phyloP scores from a whole-genome alignment of 2,329 filamentous ascomycete species.

The Trichoderma pleuroti region DNA sequence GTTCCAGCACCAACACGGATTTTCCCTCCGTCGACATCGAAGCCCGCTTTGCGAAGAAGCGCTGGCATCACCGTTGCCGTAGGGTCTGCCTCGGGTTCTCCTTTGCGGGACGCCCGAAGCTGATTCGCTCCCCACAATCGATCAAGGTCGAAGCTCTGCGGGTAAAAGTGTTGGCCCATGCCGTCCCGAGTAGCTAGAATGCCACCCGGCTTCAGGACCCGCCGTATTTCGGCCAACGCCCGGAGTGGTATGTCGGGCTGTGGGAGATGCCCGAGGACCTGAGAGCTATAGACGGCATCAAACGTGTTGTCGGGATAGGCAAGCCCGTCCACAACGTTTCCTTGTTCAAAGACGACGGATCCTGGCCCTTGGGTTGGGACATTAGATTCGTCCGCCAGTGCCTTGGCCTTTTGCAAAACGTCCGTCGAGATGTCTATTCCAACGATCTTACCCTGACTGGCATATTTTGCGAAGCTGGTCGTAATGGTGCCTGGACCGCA shows the following conservation, averaged over 20 bases:
- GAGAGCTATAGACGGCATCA: constrained; percentile 2
- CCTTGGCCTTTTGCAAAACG: background rate
- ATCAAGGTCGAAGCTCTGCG: constrained; percentile 3
- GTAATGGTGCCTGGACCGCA: constrained; percentile 9
- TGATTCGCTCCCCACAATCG: constrained; percentile 1
- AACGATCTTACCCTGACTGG: background rate
- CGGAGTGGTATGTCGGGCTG: background rate
- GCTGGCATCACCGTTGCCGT: constrained; percentile 1
- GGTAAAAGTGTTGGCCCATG: constrained; percentile 10
- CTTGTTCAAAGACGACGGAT: background rate
- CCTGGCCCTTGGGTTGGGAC: background rate
- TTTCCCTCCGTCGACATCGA: background rate
- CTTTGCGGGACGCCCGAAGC: constrained; percentile 1
- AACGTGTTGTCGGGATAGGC: constrained; percentile 9
- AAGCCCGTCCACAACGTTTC: constrained; percentile 7
- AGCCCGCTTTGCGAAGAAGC: background rate
- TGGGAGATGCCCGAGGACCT: constrained; percentile 6
- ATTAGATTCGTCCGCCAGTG: background rate
- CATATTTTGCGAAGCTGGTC: background rate
- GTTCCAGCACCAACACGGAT: background rate
- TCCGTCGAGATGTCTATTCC: constrained; percentile 2
- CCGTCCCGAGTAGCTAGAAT: constrained; percentile 7
- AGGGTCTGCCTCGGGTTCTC: background rate
- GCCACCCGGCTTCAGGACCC: constrained; percentile 13
- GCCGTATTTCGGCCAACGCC: constrained; percentile 3